Percentiles rank a stretch among this genome's conserved stretches.
phyloP scores from a whole-genome alignment of 1,284 basidiomycete genomes.

The Trametes versicolor region DNA sequence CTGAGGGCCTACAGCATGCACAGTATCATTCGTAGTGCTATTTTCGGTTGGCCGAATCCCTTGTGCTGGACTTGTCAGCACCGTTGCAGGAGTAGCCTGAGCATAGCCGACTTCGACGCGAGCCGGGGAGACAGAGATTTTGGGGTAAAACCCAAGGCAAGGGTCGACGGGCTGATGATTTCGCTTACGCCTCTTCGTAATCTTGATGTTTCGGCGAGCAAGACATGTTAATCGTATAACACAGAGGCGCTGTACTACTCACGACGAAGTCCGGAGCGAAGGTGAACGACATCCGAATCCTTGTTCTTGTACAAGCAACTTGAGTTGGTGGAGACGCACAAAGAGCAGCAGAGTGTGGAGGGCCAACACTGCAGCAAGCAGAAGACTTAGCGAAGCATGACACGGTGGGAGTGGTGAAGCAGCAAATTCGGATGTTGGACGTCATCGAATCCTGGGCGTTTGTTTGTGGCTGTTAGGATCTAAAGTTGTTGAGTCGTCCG shows the following conservation, averaged over 20 bases:
- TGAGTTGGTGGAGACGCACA: too few relatives aligned
- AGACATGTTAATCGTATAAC: background rate
- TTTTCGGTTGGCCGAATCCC: background rate
- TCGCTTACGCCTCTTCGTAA: conserved; percentile 36
- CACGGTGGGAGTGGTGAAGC: background rate
- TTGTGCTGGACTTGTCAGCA: too few relatives aligned
- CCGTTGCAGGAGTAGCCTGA: background rate
- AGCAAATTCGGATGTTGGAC: background rate
- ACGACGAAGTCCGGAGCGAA: conserved; percentile 30
- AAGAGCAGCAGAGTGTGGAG: too few relatives aligned
- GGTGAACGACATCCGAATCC: conserved; percentile 20
- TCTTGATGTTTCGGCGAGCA: conserved; percentile 21
- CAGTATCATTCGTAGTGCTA: background rate
- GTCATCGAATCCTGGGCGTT: background rate
- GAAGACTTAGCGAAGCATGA: background rate
- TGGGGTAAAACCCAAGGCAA: conserved; percentile 33
- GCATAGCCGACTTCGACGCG: background rate
- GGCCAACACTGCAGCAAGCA: background rate
- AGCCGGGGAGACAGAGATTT: background rate
- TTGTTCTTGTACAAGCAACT: background rate
- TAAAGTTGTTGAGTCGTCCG: too few relatives aligned
- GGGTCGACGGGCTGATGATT: conserved; percentile 24
- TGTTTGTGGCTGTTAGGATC: conserved; percentile 15
- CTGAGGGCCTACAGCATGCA: too few relatives aligned
- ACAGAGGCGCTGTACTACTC: background rate